These are phyloP conservation scores for Suillus americanus DNA, from an alignment of 768 basidiomycete genomes.

Conservation along the genomic window DNA sequence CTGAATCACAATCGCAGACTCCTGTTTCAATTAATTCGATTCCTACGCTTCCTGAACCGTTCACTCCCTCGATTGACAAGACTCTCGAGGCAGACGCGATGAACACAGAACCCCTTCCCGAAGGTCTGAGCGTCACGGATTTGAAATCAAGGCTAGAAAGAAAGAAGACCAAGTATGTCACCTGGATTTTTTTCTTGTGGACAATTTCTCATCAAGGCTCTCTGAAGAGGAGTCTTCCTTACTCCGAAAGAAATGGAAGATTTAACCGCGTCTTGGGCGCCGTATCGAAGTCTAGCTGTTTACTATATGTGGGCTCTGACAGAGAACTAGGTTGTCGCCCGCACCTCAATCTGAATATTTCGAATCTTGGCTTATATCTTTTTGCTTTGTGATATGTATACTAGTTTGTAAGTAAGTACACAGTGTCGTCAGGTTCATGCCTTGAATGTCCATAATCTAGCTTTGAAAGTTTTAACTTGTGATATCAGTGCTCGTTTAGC, in stretches of 20 bases:
- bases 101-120: constrained; percentile 46
- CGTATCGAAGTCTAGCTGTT: constrained; percentile 83
- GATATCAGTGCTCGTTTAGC: not conserved
- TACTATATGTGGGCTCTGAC: constrained; percentile 89
- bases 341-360: not conserved
- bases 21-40: constrained; percentile 10
- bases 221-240: constrained; percentile 62
- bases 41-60: constrained; percentile 49
- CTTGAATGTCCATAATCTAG: not conserved
- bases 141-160: constrained; percentile 63
- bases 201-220: constrained; percentile 13
- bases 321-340: constrained; percentile 24
- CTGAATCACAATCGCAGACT: constrained; percentile 5
- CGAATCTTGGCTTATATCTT: not conserved
- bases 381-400: not conserved
- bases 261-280: constrained; percentile 74
- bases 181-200: constrained; percentile 4
- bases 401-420: not conserved
- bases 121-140: constrained; percentile 53
- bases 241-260: constrained; percentile 82
- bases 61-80: constrained; percentile 69
- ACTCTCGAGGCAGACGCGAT: constrained; percentile 42
- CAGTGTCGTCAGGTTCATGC: not conserved
- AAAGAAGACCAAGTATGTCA: constrained; percentile 69
- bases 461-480: not conserved